Evolutionary conservation across 352 stramenopile genomes (phyloP).

Genomic region (Pythium oligandrum): DNA sequence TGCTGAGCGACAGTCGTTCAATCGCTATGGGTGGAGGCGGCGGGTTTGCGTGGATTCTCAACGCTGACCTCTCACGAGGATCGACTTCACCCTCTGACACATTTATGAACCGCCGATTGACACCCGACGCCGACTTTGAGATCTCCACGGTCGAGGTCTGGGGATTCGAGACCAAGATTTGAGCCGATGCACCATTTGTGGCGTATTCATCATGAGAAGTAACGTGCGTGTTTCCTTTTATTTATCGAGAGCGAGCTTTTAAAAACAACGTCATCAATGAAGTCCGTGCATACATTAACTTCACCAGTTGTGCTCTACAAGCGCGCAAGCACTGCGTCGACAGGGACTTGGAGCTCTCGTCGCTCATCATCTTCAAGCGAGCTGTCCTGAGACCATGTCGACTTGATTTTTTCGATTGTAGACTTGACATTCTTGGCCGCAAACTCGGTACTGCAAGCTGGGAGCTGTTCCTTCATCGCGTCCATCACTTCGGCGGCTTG

Average conservation of each 20-base stretch:
- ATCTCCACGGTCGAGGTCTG: conserved; percentile 64
- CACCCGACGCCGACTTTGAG: conserved; percentile 45
- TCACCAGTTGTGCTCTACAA: not conserved
- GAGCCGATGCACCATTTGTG: conserved; percentile 13
- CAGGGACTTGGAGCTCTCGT: conserved; percentile 24
- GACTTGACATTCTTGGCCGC: conserved; percentile 30
- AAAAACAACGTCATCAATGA: too few relatives aligned
- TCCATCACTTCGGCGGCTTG: conserved; percentile 54
- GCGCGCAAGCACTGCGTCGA: too few relatives aligned
- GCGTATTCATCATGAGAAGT: not conserved
- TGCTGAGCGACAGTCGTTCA: conserved; percentile 59
- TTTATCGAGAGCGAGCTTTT: too few relatives aligned
- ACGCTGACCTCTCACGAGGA: conserved; percentile 58
- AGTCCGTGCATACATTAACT: not conserved
- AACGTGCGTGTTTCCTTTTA: not conserved
- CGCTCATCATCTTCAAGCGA: conserved; percentile 50
- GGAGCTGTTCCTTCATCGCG: conserved; percentile 57
- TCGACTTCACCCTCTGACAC: conserved; percentile 44
- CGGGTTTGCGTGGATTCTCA: conserved; percentile 63
- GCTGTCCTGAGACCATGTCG: conserved; percentile 20
- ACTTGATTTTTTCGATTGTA: conserved; percentile 27
- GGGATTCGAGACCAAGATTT: conserved; percentile 55
- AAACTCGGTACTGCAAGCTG: conserved; percentile 41
- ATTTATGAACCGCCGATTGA: conserved; percentile 57
- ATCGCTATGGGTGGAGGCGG: conserved; percentile 76